These are phyloP conservation scores for Colletotrichum musae DNA, from an alignment of 2,329 filamentous ascomycete genomes.

Conservation along the genomic window DNA sequence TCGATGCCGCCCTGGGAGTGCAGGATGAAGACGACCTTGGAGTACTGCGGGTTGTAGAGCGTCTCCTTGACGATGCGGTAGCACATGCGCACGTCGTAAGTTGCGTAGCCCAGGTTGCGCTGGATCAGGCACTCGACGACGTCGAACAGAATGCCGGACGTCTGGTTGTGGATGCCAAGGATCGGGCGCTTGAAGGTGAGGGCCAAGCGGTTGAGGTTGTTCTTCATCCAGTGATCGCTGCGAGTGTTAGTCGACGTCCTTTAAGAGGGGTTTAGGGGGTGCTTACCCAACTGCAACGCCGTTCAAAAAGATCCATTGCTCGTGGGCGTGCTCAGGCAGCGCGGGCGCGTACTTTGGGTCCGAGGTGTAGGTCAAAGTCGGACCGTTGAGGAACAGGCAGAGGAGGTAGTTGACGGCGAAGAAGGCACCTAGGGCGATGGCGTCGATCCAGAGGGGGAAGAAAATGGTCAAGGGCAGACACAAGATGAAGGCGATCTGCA, in stretches of 20 bases:
- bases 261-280: neutral
- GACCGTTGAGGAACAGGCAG: conserved; percentile 69
- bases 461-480: conserved; percentile 67
- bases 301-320: conserved; percentile 86
- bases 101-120: conserved; percentile 81
- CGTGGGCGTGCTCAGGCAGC: conserved; percentile 67
- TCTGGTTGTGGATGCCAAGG: conserved; percentile 82
- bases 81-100: conserved; percentile 76
- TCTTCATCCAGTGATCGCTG: conserved; percentile 77
- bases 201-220: conserved; percentile 79
- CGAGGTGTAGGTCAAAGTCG: conserved; percentile 63
- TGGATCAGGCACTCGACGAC: conserved; percentile 84
- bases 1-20: conserved; percentile 87
- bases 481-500: conserved; percentile 74
- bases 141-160: conserved; percentile 82
- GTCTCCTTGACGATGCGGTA: conserved; percentile 74
- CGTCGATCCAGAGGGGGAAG: conserved; percentile 64
- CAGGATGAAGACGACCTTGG: conserved; percentile 80
- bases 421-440: conserved; percentile 57
- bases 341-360: conserved; percentile 66
- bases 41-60: conserved; percentile 73
- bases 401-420: conserved; percentile 65
- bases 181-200: conserved; percentile 80
- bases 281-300: conserved; percentile 76
- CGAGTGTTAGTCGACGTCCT: conserved; percentile 17